Percentiles rank a stretch among this genome's conserved stretches.
These are phyloP conservation scores for Ajuga reptans DNA, from an alignment of 305 asterid species.

Conservation along the genomic window DNA sequence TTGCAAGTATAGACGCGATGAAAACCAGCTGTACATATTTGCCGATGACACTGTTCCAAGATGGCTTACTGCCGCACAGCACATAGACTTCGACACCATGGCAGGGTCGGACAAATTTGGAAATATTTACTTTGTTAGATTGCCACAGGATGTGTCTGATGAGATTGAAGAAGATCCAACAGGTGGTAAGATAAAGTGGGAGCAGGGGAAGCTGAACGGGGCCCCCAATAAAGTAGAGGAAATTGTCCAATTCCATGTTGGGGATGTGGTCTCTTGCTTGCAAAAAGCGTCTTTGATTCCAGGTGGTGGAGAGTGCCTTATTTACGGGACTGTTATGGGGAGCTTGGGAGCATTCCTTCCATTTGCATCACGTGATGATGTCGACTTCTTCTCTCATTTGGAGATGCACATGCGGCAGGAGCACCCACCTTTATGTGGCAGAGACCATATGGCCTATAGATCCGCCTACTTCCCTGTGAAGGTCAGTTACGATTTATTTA, in stretches of 20 bases:
- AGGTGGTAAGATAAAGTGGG: conserved; percentile 99
- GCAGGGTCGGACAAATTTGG: conserved; percentile 98
- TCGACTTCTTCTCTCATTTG: conserved; percentile 93
- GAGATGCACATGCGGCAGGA: conserved; percentile 99
- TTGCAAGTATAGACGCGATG: conserved; percentile 96
- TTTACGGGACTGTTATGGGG: conserved; percentile 94
- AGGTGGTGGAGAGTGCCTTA: conserved; percentile 90
- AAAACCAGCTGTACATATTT: conserved; percentile 94
- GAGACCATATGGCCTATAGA: conserved; percentile 97
- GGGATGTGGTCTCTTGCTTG: conserved; percentile 84
- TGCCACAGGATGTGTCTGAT: conserved; percentile 97
- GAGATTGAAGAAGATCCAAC: conserved; percentile 99
- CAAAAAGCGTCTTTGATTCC: conserved; percentile 90
- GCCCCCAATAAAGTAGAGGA: conserved; percentile 98
- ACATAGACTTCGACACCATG: conserved; percentile 90
- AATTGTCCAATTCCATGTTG: conserved; percentile 91
- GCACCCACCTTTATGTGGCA: conserved; percentile 89
- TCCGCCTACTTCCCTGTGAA: conserved; percentile 94
- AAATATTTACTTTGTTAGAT: conserved; percentile 79
- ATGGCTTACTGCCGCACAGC: conserved; percentile 89
- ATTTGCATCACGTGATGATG: conserved; percentile 88
- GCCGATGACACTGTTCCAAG: conserved; percentile 99
- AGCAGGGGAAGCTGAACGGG: conserved; percentile 95
- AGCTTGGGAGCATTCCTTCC: conserved; percentile 94
- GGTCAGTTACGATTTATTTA: conserved; percentile 40